Evolutionary conservation across 208 protist genomes (phyloP), one percentile per base, ranked within the genome.

Genomic region (Plasmodiophora brassicae): DNA sequence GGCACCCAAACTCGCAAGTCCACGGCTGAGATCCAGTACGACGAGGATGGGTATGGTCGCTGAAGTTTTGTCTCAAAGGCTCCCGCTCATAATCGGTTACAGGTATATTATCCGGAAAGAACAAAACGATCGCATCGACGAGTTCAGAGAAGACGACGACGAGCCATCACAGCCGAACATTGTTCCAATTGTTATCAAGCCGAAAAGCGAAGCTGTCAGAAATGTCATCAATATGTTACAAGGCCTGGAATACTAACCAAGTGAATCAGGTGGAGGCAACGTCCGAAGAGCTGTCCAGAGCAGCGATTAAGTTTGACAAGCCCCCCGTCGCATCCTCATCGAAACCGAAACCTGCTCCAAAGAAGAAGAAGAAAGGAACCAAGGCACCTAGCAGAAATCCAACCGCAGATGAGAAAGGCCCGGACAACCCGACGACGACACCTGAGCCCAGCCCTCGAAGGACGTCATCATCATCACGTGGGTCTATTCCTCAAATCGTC

Each of bases 151-250:
- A n/a, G 65, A 78, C 20, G 65, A 5, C n/a, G 32, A 38, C 20
- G 50, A 78, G 32, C 10, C 5, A 8, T 14, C 65, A n/a, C 65
- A 78, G 32, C 65, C 32, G 20, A 44, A n/a, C 65, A 8, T 57
- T 57, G 25, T 28, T 8, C 65, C 65, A 5, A 78, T 78, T 78
- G 65, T 78, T n/a, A 78, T 78, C 20, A 78, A 78, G 65, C 65
- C 65, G 10, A 78, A 78, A 32, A 78, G 41, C n/a, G 65, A 78
- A 78, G 65, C 65, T 32, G 65, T 78, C 32, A 38, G 32, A 38
- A 44, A 8, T 38, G 41, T 38, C 41, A 5, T 57, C 25, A 57
- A 28, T 57, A 57, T 57, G 14, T 25, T 25, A 25, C 50, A 57
- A 28, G 50, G 50, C 50, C 14, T 14, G 25, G 50, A 14, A 57